Base-by-base conservation (phyloP, 805 yeast species). In the Metschnikowia reukaufii region DNA sequence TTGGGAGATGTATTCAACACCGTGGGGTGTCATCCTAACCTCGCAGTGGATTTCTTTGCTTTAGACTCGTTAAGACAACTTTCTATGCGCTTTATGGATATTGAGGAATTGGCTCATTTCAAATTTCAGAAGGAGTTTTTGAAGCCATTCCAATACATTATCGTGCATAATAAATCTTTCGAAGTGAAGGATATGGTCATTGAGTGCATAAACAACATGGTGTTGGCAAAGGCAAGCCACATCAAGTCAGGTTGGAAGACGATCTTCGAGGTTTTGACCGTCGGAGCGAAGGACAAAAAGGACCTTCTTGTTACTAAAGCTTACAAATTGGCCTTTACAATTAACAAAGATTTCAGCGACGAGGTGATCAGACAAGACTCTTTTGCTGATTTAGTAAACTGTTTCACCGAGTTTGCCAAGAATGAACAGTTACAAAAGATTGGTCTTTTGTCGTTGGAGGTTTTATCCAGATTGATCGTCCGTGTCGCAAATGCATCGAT, bases 161-260 rank as follows among this genome's bases (percentile, higher is more conserved):
- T 94, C 57, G 66, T 73, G 44, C 80, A 88, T 61, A 86, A 88
- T 51, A 74, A 75, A 12, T 81, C 84, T 25, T 63, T 76, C 8
- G 86, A 83, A 44, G 92, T 90, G 21, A 87, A 86, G 61, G 94
- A 87, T 46, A 83, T 92, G 90, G 90, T 88, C 7, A 73, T 94
- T 48, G 96, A 91, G 56, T 91, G 97, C 67, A 78, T 92, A 56
- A 81, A 83, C 54, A 92, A 89, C 60, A 84, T 95, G 83, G 82
- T 94, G 33, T 71, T 81, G 51, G 83, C 89, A 20, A 86, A 89
- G 58, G 81, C 91, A 4, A 72, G 68, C 13, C 77, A 80, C 48
- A 86, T 94, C 53, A 84, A 82, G 61, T 90, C 97, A 16, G 99
- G 99, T 38, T 94, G 99, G 99, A 81, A 80, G 50, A 83, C 98